Base-by-base conservation (phyloP, 2,329 filamentous ascomycete genomes). In the Paraphoma chrysanthemicola region DNA sequence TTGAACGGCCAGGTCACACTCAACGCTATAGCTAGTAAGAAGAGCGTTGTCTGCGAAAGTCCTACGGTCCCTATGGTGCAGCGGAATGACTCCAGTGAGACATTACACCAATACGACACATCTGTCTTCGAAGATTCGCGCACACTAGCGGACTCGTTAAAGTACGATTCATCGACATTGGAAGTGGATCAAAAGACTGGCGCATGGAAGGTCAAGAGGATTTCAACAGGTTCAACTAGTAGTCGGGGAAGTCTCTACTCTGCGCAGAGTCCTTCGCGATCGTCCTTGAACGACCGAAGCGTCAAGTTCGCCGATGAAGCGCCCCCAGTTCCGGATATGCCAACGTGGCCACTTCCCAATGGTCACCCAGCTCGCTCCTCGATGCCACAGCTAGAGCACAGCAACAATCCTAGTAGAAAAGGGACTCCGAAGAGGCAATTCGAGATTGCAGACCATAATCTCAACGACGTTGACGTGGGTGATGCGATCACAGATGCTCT, bases 121-220 rank as follows among this genome's bases (percentile, higher is more conserved):
- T 73, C 70, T 1, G 28, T 74, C 4, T 76, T 74, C 43, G 69
- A 73, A 30, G 71, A 74, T 31, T 63, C 71, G 6, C 63, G 62
- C 14, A 72, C 73, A 23, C 54, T 75, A 46, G 72, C 72, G 11
- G 72, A 75, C 43, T 74, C 72, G 8, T 63, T 76, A 7, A 63
- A 62, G 45, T 75, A 70, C 42, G 68, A 64, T 11, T 69, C 68
- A 6, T 71, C 71, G 0, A 67, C 70, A n/a, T 59, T 75, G n/a
- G 67, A 70, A 47, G 63, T 73, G 12, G 71, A 75, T 43, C 49
- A 60, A 11, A 71, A 64, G 43, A 73, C 70, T 9, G 72, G 73
- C 4, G 53, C 60, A 28, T 75, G 67, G 66, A 76, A 75, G 41
- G 58, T 74, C 49, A 76, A 69, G 55, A 67, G 70, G 11, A 53